Evolutionary conservation across 371 early-diverging fungal genomes (phyloP).

Genomic region (Neoconidiobolus thromboides): DNA sequence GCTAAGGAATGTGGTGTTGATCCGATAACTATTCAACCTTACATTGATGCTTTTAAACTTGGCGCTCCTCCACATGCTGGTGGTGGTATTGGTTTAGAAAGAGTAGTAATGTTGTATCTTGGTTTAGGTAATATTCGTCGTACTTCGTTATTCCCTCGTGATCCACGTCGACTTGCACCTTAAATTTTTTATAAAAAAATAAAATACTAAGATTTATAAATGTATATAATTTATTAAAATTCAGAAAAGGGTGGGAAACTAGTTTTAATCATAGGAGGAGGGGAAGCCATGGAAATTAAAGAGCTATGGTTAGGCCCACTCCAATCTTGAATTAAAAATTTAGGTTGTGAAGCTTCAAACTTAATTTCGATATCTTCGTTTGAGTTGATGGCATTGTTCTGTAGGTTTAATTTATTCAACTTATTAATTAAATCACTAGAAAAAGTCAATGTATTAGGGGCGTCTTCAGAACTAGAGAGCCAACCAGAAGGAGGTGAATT

Average conservation of each 20-base stretch:
- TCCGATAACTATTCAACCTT: constrained; percentile 67
- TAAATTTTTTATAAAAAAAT: constrained; percentile 20
- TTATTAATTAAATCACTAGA: not conserved
- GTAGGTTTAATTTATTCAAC: not conserved
- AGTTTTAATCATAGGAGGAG: too few species aligned
- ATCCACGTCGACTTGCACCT: constrained; percentile 92
- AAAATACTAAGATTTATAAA: too few species aligned
- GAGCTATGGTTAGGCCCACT: too few species aligned
- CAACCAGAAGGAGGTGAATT: not conserved
- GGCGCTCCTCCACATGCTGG: constrained; percentile 99
- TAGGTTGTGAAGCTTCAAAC: too few species aligned
- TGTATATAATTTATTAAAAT: too few species aligned
- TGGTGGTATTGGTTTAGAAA: constrained; percentile 97
- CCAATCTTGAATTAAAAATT: too few species aligned
- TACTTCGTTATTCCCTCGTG: constrained; percentile 96
- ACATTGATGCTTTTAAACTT: constrained; percentile 95
- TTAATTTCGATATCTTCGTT: too few species aligned
- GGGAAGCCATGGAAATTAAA: too few species aligned
- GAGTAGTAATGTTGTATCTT: constrained; percentile 96
- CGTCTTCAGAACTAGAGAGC: not conserved
- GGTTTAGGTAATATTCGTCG: constrained; percentile 94
- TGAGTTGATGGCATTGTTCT: not conserved
- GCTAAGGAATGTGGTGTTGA: constrained; percentile 72
- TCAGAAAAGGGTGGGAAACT: too few species aligned
- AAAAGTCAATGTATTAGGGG: not conserved